Base-by-base conservation (phyloP, 2,329 filamentous ascomycete species). In the Pseudocercospora ulei region DNA sequence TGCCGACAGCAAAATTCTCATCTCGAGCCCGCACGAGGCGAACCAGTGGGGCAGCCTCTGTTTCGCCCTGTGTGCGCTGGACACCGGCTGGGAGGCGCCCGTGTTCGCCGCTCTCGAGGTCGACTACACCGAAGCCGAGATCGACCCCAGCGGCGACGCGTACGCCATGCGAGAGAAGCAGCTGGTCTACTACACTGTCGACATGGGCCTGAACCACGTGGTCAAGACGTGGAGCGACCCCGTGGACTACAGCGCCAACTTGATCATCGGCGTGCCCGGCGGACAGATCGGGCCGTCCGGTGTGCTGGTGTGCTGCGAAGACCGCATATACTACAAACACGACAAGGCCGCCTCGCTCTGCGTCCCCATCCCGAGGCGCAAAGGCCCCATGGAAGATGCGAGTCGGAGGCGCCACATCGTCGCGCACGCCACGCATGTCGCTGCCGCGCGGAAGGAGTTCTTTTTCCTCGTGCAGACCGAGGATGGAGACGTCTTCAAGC, bases 401-500 rank as follows among this genome's bases (percentile, higher is more conserved):
- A 80, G 86, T 44, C 75, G 92, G 43, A 95, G 94, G 61, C 80
- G 90, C 17, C 78, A 70, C 19, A 90, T 98, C 43, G 78, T 88
- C 1, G 75, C 83, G 2, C 90, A 90, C 34, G 86, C 94, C n/a
- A 88, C 96, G 78, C 90, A 98, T 65, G 93, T 92, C 61, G 79
- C 95, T 59, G 88, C 90, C 55, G 86, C 86, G 17, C 49, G 50
- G 34, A 50, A 54, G 26, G 86, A 87, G 1, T 98, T 98, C 66
- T 99, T 98, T 68, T 94, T 96, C 60, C 73, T 99, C 2, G 67
- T 98, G 0, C 90, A 99, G 60, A 86, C 83, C 0, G 90, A 98
- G 41, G 92, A 98, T 59, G 90, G 90, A n/a, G 92, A 98, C 61
- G 69, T 98, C 4, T 96, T 98, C 72, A 96, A 96, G 61, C 74